These are phyloP conservation scores for Inga oerstediana DNA, from an alignment of 306 rosid genomes.

Conservation along the genomic window DNA sequence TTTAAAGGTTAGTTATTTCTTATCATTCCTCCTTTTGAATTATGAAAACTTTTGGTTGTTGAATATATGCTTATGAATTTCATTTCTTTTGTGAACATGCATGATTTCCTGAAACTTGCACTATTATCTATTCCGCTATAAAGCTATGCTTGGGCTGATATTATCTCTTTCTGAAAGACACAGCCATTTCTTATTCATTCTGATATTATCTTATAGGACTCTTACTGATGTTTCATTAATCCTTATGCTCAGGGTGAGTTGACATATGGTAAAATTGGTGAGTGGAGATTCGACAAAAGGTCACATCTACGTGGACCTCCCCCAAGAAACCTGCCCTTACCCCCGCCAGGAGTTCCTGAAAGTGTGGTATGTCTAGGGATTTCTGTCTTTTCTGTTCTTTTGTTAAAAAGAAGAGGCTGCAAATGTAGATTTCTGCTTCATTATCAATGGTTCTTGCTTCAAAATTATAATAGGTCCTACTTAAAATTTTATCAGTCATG, in stretches of 20 bases:
- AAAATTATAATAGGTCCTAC: background rate
- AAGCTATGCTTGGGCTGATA: slow-evolving; percentile 24
- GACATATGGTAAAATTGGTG: slow-evolving; percentile 90
- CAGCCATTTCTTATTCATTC: slow-evolving; percentile 12
- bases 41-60: background rate
- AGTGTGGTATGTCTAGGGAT: slow-evolving; percentile 74
- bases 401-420: background rate
- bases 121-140: slow-evolving; percentile 22
- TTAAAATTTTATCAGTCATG: background rate
- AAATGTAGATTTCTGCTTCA: slow-evolving; percentile 30
- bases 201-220: slow-evolving; percentile 20
- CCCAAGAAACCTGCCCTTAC: slow-evolving; percentile 79
- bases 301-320: slow-evolving; percentile 85
- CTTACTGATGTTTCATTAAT: slow-evolving; percentile 30
- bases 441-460: background rate
- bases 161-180: slow-evolving; percentile 14
- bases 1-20: slow-evolving; percentile 60
- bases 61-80: slow-evolving; percentile 4
- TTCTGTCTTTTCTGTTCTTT: background rate
- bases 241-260: slow-evolving; percentile 70
- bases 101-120: slow-evolving; percentile 22
- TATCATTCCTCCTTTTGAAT: slow-evolving; percentile 26
- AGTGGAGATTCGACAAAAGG: slow-evolving; percentile 98
- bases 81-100: background rate
- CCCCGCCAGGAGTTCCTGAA: slow-evolving; percentile 98